Conservation (phyloP, 371 early-diverging fungal genomes). For the Dichotomocladium elegans region DNA sequence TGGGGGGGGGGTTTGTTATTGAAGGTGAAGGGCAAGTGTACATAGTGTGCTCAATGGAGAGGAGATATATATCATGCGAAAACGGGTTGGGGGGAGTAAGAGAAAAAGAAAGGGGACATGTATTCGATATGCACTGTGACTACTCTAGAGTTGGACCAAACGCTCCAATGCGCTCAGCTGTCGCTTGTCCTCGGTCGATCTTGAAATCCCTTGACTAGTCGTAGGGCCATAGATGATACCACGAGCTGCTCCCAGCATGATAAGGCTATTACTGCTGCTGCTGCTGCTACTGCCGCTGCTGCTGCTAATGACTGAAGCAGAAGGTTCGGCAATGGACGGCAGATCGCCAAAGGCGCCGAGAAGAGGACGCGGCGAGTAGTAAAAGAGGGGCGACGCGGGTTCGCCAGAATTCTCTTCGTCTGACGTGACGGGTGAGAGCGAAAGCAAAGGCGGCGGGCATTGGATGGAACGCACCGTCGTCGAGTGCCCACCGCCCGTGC, state of each 20-base stretch:
- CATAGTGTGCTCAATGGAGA: too few species aligned
- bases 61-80: too few species aligned
- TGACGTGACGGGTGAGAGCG: conserved; percentile 26
- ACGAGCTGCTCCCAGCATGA: not conserved
- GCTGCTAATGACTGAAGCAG: not conserved
- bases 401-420: conserved; percentile 26
- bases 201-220: not conserved
- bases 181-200: conserved; percentile 13
- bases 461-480: conserved; percentile 24
- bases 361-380: conserved; percentile 1
- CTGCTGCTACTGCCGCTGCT: not conserved
- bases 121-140: not conserved
- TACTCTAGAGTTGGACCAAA: conserved; percentile 7
- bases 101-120: not conserved
- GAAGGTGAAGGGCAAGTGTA: too few species aligned
- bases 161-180: conserved; percentile 13
- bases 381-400: conserved; percentile 1
- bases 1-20: too few species aligned
- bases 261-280: not conserved
- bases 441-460: conserved; percentile 21
- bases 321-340: too few species aligned
- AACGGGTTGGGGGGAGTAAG: not conserved
- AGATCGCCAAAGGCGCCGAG: too few species aligned
- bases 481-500: conserved; percentile 35
- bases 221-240: not conserved